These are phyloP conservation scores for Acer saccharum DNA, from an alignment of 345 rosid species.

Conservation along the genomic window DNA sequence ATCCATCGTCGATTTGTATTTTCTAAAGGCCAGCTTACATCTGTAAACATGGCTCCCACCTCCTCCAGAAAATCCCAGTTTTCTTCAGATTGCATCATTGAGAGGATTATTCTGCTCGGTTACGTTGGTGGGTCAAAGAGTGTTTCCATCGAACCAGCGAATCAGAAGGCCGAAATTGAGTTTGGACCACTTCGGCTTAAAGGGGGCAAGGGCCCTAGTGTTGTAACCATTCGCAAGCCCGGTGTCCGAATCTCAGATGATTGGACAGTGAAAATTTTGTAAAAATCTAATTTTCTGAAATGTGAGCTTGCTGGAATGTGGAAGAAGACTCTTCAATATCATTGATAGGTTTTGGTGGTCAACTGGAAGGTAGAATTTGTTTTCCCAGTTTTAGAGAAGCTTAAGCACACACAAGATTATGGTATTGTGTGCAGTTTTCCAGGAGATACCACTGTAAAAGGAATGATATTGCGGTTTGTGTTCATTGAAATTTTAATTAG, in stretches of 20 bases:
- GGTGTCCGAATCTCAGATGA: slow-evolving; percentile 71
- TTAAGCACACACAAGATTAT: neutral
- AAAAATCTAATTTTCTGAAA: slow-evolving; percentile 22
- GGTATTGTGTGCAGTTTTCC: neutral
- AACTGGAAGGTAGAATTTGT: neutral
- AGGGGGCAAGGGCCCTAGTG: slow-evolving; percentile 44
- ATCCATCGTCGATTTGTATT: slow-evolving; percentile 80
- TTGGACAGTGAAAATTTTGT: slow-evolving; percentile 78
- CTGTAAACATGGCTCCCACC: slow-evolving; percentile 44
- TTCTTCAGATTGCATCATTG: slow-evolving; percentile 59
- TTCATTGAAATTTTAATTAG: neutral
- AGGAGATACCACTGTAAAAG: neutral
- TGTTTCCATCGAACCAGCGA: slow-evolving; percentile 71
- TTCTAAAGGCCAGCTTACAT: slow-evolving; percentile 67
- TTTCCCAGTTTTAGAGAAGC: neutral
- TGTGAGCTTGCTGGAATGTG: neutral
- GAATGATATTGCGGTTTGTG: neutral
- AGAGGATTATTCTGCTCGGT: slow-evolving; percentile 84
- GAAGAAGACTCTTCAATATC: neutral
- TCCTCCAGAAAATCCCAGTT: slow-evolving; percentile 41
- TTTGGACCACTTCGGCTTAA: slow-evolving; percentile 62
- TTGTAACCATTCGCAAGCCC: slow-evolving; percentile 79
- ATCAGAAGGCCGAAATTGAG: slow-evolving; percentile 59
- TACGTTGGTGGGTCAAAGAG: slow-evolving; percentile 44
- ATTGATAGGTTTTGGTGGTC: no score